Percentiles rank a stretch among this genome's conserved stretches.
These are phyloP conservation scores for Closterium sp. DNA, from an alignment of 139 green algal genomes.

Conservation along the genomic window DNA sequence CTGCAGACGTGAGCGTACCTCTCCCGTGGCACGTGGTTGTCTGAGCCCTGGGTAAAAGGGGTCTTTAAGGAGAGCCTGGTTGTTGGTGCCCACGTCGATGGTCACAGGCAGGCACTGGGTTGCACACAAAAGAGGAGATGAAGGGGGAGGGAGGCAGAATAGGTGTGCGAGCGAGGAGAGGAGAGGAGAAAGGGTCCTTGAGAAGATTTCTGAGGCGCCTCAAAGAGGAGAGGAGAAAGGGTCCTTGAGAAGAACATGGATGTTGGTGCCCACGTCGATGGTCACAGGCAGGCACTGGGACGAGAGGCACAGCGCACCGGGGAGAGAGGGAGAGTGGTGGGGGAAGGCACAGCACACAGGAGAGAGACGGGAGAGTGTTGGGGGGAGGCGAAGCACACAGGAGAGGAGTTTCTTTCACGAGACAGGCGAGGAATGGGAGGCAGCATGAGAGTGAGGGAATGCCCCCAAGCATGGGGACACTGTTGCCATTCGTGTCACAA, in stretches of 20 bases:
- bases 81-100: slow-evolving; percentile 90
- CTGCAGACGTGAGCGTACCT: slow-evolving; percentile 14
- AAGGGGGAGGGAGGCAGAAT: neutral
- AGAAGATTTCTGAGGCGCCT: too few species aligned
- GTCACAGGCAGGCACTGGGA: slow-evolving; percentile 72
- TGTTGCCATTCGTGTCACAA: neutral
- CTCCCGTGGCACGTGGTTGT: slow-evolving; percentile 24
- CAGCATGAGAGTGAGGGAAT: too few species aligned
- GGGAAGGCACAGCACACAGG: neutral
- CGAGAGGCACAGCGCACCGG: neutral
- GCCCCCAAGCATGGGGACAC: too few species aligned
- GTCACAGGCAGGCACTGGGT: slow-evolving; percentile 71
- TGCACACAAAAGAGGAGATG: too few species aligned
- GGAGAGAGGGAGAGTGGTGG: neutral
- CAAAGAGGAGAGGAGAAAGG: neutral
- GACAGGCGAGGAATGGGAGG: too few species aligned
- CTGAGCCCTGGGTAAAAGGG: slow-evolving; percentile 67
- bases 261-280: slow-evolving; percentile 91
- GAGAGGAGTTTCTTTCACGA: too few species aligned
- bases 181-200: neutral
- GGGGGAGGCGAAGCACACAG: too few species aligned
- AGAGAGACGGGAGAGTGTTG: too few species aligned
- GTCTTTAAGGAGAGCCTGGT: slow-evolving; percentile 70
- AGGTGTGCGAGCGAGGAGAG: neutral
- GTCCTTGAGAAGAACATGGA: slow-evolving; percentile 64